These are phyloP conservation scores for Aureoboletus auriporus DNA, from an alignment of 768 basidiomycete species.

Conservation along the genomic window DNA sequence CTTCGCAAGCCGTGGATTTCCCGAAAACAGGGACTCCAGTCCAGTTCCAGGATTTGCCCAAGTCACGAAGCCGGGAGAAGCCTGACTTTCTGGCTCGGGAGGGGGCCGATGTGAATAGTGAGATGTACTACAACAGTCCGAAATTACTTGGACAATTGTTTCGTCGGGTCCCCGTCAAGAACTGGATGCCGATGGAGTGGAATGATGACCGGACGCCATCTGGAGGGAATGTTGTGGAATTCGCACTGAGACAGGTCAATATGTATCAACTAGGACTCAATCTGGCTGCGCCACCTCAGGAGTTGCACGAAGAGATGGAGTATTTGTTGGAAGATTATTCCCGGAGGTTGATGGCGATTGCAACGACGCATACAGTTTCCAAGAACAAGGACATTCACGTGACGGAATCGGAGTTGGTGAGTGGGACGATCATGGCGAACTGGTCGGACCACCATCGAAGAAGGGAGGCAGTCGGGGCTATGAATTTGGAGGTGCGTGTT, in stretches of 20 bases:
- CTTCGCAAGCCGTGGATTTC: conserved; percentile 48
- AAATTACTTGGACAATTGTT: conserved; percentile 44
- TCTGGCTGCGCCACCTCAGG: conserved; percentile 18
- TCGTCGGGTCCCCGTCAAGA: conserved; percentile 38
- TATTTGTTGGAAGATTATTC: conserved; percentile 35
- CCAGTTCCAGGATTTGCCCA: conserved; percentile 32
- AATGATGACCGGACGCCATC: conserved; percentile 17
- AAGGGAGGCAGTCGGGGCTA: conserved; percentile 36
- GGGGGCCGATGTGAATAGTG: conserved; percentile 23
- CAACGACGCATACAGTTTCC: conserved; percentile 32
- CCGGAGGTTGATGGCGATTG: conserved; percentile 32
- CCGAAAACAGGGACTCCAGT: conserved; percentile 44
- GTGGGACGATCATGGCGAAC: conserved; percentile 43
- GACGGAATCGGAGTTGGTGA: conserved; percentile 41
- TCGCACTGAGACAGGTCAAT: conserved; percentile 21
- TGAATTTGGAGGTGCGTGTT: conserved; percentile 41
- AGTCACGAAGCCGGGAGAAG: conserved; percentile 15
- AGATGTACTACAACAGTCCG: conserved; percentile 35
- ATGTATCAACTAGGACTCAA: conserved; percentile 33
- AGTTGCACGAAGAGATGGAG: conserved; percentile 36
- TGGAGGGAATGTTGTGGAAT: conserved; percentile 23
- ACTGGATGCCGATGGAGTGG: conserved; percentile 29
- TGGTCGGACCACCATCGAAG: conserved; percentile 41
- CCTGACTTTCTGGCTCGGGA: conserved; percentile 47
- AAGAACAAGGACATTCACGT: conserved; percentile 33